Conservation (phyloP, 1,284 basidiomycete genomes). For the Microbotryum intermedium region DNA sequence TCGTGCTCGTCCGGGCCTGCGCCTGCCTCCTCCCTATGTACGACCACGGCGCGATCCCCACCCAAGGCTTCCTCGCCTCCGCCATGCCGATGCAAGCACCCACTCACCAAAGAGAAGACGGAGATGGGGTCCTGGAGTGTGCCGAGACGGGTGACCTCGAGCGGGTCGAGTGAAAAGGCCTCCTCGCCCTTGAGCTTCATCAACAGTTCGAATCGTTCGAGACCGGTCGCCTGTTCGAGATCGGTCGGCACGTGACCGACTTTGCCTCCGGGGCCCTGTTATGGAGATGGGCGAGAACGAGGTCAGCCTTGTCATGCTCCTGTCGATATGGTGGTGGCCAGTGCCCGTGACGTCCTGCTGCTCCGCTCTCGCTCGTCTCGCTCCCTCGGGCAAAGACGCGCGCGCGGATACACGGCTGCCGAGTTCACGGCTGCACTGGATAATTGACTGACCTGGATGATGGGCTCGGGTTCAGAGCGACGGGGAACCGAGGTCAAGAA, state of each 20-base stretch:
- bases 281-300: conserved; percentile 49
- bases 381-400: neutral
- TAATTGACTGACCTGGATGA: conserved; percentile 12
- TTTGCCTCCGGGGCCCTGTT: conserved; percentile 67
- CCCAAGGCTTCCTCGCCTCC: neutral
- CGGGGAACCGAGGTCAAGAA: conserved; percentile 19
- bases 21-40: neutral
- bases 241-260: conserved; percentile 71
- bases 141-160: conserved; percentile 77
- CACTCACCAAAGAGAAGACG: conserved; percentile 75
- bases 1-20: neutral
- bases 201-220: conserved; percentile 88
- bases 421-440: neutral
- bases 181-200: conserved; percentile 80
- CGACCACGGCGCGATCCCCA: too few relatives aligned
- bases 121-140: conserved; percentile 80
- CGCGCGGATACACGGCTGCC: neutral
- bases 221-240: conserved; percentile 81
- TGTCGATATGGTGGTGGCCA: neutral
- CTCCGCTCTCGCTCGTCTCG: neutral
- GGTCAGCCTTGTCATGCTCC: neutral
- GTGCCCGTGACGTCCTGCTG: neutral
- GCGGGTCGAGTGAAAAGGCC: conserved; percentile 80
- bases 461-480: conserved; percentile 18
- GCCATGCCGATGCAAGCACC: neutral